phyloP scores from a whole-genome alignment of 2,329 filamentous ascomycete species.

The Ceratocystis destructans region DNA sequence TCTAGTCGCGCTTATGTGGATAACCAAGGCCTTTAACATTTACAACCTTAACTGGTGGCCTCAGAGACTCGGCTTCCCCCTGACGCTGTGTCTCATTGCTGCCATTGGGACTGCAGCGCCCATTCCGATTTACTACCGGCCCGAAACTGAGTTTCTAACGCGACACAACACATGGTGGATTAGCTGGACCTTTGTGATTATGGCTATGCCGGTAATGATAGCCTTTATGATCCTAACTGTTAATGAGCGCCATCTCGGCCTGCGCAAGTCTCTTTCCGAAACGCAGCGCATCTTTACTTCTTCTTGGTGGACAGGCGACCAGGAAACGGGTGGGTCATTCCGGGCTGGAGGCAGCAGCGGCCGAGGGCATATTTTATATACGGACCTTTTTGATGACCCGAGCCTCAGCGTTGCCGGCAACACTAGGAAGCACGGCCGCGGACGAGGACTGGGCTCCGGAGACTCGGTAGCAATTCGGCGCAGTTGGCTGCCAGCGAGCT shows the following conservation, averaged over 20 bases:
- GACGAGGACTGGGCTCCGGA: constrained; percentile 16
- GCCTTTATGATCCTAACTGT: constrained; percentile 50
- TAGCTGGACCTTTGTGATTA: constrained; percentile 54
- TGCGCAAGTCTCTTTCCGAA: constrained; percentile 48
- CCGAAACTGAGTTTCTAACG: constrained; percentile 40
- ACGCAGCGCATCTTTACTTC: constrained; percentile 54
- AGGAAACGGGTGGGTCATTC: constrained; percentile 31
- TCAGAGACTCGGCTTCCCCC: constrained; percentile 46
- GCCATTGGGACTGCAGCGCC: constrained; percentile 45
- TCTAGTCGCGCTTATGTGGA: constrained; percentile 53
- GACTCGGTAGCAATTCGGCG: constrained; percentile 32
- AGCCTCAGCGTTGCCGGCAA: constrained; percentile 18
- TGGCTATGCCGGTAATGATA: constrained; percentile 54
- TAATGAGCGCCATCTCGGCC: constrained; percentile 48
- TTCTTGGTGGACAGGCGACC: constrained; percentile 51
- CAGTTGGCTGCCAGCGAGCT: constrained; percentile 50
- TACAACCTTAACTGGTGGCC: constrained; percentile 63
- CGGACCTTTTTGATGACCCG: constrained; percentile 18
- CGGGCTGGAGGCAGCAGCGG: constrained; percentile 26
- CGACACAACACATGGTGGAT: constrained; percentile 55
- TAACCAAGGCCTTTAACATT: constrained; percentile 58
- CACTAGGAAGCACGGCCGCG: background rate
- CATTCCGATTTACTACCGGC: constrained; percentile 45
- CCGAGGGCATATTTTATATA: constrained; percentile 25
- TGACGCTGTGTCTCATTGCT: constrained; percentile 49